Evolutionary conservation across 108 stramenopile species (phyloP).

Genomic region (Fragilaria radians): DNA sequence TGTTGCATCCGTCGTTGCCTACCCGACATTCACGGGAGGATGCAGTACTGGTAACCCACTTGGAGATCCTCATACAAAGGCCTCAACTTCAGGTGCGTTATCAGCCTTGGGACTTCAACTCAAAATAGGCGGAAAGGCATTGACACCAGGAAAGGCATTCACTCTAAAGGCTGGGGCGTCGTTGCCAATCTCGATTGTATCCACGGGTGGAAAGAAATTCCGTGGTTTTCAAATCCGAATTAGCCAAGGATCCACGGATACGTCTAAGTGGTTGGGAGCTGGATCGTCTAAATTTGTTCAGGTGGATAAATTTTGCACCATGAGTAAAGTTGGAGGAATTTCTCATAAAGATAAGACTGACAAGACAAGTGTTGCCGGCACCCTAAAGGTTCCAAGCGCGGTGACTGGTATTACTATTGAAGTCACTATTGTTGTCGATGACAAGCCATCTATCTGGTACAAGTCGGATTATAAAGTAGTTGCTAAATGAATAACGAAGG

Average conservation of each 20-base stretch:
- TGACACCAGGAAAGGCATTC: not conserved
- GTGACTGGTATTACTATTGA: not conserved
- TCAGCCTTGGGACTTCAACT: not conserved
- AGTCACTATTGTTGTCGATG: not conserved
- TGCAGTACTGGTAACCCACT: not conserved
- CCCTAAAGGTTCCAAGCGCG: not conserved
- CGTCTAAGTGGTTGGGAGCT: not conserved
- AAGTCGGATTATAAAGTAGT: not conserved
- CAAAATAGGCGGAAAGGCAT: not conserved
- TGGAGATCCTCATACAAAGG: not conserved
- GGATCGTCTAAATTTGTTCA: not conserved
- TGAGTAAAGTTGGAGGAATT: not conserved
- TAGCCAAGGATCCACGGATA: not conserved
- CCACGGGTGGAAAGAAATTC: not conserved
- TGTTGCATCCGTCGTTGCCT: not conserved
- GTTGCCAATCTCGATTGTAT: not conserved
- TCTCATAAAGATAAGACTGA: not conserved
- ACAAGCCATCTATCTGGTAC: not conserved
- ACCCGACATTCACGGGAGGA: not conserved
- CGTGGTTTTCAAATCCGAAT: not conserved
- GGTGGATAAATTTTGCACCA: not conserved
- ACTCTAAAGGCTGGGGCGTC: not conserved
- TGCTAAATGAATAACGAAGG: no score
- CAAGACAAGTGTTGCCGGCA: not conserved
- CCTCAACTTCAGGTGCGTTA: not conserved